These are phyloP conservation scores for Alectoria sarmentosa DNA, from an alignment of 495 filamentous ascomycete genomes.

Conservation along the genomic window DNA sequence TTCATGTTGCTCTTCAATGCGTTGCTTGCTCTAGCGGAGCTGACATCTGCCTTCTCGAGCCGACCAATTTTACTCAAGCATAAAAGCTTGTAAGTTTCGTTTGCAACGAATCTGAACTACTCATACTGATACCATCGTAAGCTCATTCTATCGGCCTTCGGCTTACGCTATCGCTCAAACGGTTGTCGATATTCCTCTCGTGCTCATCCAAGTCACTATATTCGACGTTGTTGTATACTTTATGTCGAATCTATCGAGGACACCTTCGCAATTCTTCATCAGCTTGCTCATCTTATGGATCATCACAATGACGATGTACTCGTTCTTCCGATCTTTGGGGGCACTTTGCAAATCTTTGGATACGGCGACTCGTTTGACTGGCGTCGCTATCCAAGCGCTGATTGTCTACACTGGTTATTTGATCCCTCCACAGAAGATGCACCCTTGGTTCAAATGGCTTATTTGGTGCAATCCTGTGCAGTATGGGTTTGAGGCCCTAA, in stretches of 20 bases:
- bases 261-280: conserved; percentile 80
- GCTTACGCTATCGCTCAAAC: conserved; percentile 74
- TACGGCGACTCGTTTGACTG: conserved; percentile 56
- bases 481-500: conserved; percentile 64
- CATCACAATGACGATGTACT: conserved; percentile 68
- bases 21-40: conserved; percentile 67
- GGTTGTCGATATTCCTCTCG: conserved; percentile 66
- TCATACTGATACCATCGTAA: background rate
- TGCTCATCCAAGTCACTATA: conserved; percentile 59
- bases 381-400: conserved; percentile 54
- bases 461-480: conserved; percentile 67
- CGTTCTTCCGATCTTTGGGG: conserved; percentile 71
- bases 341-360: conserved; percentile 57
- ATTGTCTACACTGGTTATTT: conserved; percentile 80
- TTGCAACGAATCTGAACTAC: background rate
- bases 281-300: conserved; percentile 51
- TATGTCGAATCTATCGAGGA: conserved; percentile 54
- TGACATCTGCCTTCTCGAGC: conserved; percentile 61
- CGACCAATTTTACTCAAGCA: conserved; percentile 76
- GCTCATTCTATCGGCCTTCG: conserved; percentile 73
- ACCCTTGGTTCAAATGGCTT: conserved; percentile 75
- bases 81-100: conserved; percentile 47
- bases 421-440: conserved; percentile 66
- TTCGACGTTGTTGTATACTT: conserved; percentile 63
- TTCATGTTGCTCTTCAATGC: conserved; percentile 77